Percentiles rank a stretch among this genome's conserved stretches.
These are phyloP conservation scores for Leccinum insolens DNA, from an alignment of 1,284 basidiomycete genomes.

Conservation along the genomic window DNA sequence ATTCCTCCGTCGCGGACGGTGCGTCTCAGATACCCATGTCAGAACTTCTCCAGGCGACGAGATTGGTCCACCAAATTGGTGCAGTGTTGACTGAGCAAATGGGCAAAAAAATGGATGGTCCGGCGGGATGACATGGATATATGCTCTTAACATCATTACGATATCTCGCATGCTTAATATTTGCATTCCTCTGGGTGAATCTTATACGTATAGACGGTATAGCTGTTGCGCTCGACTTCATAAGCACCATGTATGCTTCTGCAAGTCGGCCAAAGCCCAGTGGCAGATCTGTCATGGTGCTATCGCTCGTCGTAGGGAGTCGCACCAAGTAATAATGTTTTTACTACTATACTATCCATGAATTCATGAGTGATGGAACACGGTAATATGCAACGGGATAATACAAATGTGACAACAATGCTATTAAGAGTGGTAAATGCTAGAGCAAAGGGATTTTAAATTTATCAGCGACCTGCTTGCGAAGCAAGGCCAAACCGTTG, in stretches of 20 bases:
- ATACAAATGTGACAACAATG: constrained; percentile 30
- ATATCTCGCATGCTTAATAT: constrained; percentile 40
- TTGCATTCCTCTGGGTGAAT: constrained; percentile 6
- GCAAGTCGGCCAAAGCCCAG: too few relatives aligned
- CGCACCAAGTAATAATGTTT: not conserved
- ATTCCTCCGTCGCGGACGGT: constrained; percentile 35
- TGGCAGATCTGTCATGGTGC: too few relatives aligned
- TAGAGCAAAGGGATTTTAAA: constrained; percentile 13
- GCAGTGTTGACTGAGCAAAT: constrained; percentile 41
- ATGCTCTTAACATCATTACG: not conserved
- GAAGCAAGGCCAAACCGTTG: constrained; percentile 29
- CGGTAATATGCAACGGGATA: constrained; percentile 21
- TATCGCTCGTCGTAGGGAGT: too few relatives aligned
- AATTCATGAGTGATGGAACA: constrained; percentile 10
- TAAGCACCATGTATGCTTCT: too few relatives aligned
- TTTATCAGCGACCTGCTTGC: constrained; percentile 14
- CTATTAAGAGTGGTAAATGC: constrained; percentile 23
- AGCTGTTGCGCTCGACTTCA: too few relatives aligned
- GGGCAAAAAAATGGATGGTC: constrained; percentile 31
- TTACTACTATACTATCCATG: constrained; percentile 3
- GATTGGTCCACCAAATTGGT: constrained; percentile 40
- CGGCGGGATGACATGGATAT: not conserved
- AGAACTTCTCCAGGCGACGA: constrained; percentile 41
- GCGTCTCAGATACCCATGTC: constrained; percentile 42
- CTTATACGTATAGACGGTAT: not conserved